Percentiles rank a stretch among this genome's conserved stretches.
phyloP scores from a whole-genome alignment of 2,329 filamentous ascomycete species.

The Colletotrichum abscissum region DNA sequence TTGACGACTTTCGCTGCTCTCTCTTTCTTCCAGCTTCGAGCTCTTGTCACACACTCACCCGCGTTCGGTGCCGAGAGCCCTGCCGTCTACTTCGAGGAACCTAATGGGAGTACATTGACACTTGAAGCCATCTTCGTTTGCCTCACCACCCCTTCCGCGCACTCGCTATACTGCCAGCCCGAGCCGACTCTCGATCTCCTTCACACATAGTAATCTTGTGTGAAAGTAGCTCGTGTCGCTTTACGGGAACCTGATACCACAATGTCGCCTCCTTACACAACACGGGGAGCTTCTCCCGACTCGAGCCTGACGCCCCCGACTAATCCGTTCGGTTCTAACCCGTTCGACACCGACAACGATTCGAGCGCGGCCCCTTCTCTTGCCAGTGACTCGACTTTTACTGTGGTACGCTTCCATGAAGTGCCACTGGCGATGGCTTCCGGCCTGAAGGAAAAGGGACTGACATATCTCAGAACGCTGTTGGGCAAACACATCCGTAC shows the following conservation, averaged over 20 bases:
- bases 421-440: neutral
- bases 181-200: neutral
- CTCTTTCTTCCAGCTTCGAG: neutral
- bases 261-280: slow-evolving; percentile 33
- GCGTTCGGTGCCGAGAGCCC: neutral
- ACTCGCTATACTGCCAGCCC: neutral
- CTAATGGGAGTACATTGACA: neutral
- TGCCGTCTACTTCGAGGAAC: neutral
- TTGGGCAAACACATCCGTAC: neutral
- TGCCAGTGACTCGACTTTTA: slow-evolving; percentile 37
- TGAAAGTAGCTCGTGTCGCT: neutral
- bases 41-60: neutral
- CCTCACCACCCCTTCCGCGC: neutral
- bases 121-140: neutral
- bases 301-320: slow-evolving; percentile 25
- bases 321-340: slow-evolving; percentile 35
- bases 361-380: slow-evolving; percentile 32
- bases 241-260: neutral
- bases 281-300: slow-evolving; percentile 15
- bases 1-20: slow-evolving; percentile 15
- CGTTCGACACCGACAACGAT: slow-evolving; percentile 37
- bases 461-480: slow-evolving; percentile 28
- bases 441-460: neutral
- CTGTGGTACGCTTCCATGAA: slow-evolving; percentile 25
- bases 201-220: neutral